These are phyloP conservation scores for Penicillium frequentans DNA, from an alignment of 2,329 filamentous ascomycete species.

Conservation along the genomic window DNA sequence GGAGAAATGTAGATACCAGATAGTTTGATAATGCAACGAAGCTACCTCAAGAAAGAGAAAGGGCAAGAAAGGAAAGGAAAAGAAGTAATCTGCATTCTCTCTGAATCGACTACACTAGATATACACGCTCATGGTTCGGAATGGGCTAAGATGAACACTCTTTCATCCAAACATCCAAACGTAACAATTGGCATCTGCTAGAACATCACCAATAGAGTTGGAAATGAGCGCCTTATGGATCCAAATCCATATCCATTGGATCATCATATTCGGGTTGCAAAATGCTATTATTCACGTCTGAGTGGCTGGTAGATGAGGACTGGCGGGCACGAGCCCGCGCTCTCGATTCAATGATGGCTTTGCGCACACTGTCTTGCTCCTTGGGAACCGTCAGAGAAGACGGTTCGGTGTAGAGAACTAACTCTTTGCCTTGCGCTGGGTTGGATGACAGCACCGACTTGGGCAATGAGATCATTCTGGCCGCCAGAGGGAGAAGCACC, in stretches of 20 bases:
- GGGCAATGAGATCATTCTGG: slow-evolving; percentile 71
- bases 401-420: slow-evolving; percentile 84
- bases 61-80: not conserved
- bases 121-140: not conserved
- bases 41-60: not conserved
- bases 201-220: not conserved
- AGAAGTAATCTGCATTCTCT: not conserved
- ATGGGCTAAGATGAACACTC: not conserved
- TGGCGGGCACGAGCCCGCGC: slow-evolving; percentile 59
- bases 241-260: slow-evolving; percentile 31
- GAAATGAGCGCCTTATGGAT: not conserved
- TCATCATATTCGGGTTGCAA: slow-evolving; percentile 13
- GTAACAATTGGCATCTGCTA: not conserved
- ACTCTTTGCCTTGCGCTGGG: slow-evolving; percentile 57
- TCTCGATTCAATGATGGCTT: slow-evolving; percentile 78
- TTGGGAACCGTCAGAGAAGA: slow-evolving; percentile 72
- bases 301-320: slow-evolving; percentile 14
- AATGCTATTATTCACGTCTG: not conserved
- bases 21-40: not conserved
- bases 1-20: slow-evolving; percentile 74
- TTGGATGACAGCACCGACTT: slow-evolving; percentile 60
- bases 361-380: slow-evolving; percentile 72
- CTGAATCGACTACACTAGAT: not conserved
- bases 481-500: slow-evolving; percentile 81
- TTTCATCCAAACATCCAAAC: not conserved